Percentiles rank a stretch among this genome's conserved stretches.
phyloP scores from a whole-genome alignment of 352 stramenopile species.

The Phytophthora kernoviae region DNA sequence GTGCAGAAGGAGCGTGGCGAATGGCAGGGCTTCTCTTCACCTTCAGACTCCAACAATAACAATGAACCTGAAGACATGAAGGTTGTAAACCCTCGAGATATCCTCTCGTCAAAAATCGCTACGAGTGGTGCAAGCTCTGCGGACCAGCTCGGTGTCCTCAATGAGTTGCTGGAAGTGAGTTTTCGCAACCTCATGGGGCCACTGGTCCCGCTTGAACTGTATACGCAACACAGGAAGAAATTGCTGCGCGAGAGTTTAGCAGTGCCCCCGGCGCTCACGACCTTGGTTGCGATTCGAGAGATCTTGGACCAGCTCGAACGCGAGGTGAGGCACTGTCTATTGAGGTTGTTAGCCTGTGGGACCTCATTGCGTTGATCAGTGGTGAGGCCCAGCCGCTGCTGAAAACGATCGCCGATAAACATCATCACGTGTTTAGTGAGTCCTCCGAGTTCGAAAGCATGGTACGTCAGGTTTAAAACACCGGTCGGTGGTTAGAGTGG shows the following conservation, averaged over 20 bases:
- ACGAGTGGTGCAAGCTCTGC: neutral
- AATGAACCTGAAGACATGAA: slow-evolving; percentile 20
- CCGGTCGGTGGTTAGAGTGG: neutral
- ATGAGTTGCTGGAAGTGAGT: slow-evolving; percentile 69
- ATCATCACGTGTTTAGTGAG: slow-evolving; percentile 65
- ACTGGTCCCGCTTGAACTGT: slow-evolving; percentile 49
- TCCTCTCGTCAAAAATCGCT: slow-evolving; percentile 18
- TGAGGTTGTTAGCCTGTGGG: slow-evolving; percentile 65
- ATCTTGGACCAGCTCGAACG: slow-evolving; percentile 52
- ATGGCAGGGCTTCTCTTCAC: slow-evolving; percentile 61
- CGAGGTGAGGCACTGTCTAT: slow-evolving; percentile 56
- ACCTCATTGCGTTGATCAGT: slow-evolving; percentile 47
- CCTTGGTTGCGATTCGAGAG: slow-evolving; percentile 46
- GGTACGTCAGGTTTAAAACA: slow-evolving; percentile 28
- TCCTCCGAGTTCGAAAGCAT: slow-evolving; percentile 65
- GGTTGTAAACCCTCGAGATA: slow-evolving; percentile 18
- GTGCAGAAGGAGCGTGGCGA: slow-evolving; percentile 72
- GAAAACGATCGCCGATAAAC: slow-evolving; percentile 56
- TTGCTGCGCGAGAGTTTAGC: slow-evolving; percentile 39
- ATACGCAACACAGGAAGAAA: slow-evolving; percentile 46
- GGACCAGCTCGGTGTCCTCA: slow-evolving; percentile 50
- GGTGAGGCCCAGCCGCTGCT: slow-evolving; percentile 36
- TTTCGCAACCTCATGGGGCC: slow-evolving; percentile 69
- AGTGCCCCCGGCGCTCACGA: slow-evolving; percentile 45
- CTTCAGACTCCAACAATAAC: slow-evolving; percentile 17